Percentiles rank a stretch among this genome's conserved stretches.
These are phyloP conservation scores for Sutorius australiensis DNA, from an alignment of 768 basidiomycete species.

Conservation along the genomic window DNA sequence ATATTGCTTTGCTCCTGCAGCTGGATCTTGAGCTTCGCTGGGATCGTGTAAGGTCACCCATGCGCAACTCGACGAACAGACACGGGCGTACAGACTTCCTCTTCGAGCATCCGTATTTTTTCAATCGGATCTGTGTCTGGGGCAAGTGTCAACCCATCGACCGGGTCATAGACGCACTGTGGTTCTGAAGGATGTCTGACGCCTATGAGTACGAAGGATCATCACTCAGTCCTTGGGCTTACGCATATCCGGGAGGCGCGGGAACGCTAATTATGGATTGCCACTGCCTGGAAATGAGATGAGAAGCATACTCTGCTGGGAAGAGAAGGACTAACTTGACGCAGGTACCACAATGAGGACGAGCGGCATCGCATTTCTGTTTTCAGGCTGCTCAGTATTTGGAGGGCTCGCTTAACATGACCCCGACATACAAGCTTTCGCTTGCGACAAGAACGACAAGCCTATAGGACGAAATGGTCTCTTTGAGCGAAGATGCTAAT, in stretches of 20 bases:
- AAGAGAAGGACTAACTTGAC: conserved; percentile 57
- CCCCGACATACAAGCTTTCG: conserved; percentile 66
- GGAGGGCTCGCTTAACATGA: background rate
- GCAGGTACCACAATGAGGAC: conserved; percentile 83
- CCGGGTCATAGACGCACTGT: conserved; percentile 81
- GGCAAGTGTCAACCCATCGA: conserved; percentile 74
- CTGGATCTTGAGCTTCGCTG: conserved; percentile 62
- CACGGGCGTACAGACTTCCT: conserved; percentile 60
- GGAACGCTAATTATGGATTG: conserved; percentile 78
- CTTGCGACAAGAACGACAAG: conserved; percentile 79
- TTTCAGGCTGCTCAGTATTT: conserved; percentile 8
- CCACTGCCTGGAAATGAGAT: conserved; percentile 57
- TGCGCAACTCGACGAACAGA: background rate
- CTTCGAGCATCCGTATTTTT: conserved; percentile 72
- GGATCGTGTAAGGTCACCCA: conserved; percentile 11
- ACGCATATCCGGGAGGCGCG: conserved; percentile 83
- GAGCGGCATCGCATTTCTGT: conserved; percentile 85
- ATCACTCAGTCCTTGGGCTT: conserved; percentile 25
- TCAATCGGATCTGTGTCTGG: conserved; percentile 77
- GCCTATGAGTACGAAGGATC: conserved; percentile 4
- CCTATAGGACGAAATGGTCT: conserved; percentile 37
- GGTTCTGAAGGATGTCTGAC: conserved; percentile 80
- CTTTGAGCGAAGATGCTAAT: conserved; percentile 7
- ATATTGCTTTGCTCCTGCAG: conserved; percentile 51
- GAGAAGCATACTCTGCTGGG: background rate